phyloP scores from a whole-genome alignment of 768 basidiomycete species.

The Phanerochaete sordida region DNA sequence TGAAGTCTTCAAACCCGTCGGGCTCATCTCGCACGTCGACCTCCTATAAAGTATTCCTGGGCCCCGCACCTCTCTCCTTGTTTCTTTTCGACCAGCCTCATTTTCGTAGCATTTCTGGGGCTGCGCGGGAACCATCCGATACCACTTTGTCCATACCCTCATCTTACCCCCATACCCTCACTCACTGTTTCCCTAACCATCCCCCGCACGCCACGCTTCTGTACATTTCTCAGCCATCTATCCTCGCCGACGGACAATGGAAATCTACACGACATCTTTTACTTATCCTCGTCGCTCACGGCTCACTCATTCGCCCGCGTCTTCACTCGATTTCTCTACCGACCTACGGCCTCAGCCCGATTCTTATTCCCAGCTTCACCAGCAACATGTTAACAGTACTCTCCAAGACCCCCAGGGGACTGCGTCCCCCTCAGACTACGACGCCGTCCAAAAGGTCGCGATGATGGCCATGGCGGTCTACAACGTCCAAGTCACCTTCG shows the following conservation, averaged over 20 bases:
- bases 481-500: conserved; percentile 81
- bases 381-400: conserved; percentile 26
- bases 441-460: conserved; percentile 75
- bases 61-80: conserved; percentile 22
- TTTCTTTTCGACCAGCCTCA: conserved; percentile 26
- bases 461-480: conserved; percentile 73
- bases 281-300: conserved; percentile 83
- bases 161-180: conserved; percentile 28
- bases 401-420: conserved; percentile 27
- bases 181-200: conserved; percentile 26
- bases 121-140: conserved; percentile 28
- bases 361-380: conserved; percentile 36
- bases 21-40: conserved; percentile 7
- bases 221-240: conserved; percentile 25
- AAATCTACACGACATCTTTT: conserved; percentile 94
- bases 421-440: conserved; percentile 49
- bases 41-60: conserved; percentile 17
- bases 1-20: conserved; percentile 4
- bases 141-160: conserved; percentile 33
- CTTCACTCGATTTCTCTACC: conserved; percentile 59
- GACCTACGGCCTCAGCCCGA: conserved; percentile 39
- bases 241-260: conserved; percentile 51
- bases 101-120: conserved; percentile 24
- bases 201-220: conserved; percentile 21
- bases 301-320: conserved; percentile 58